These are phyloP conservation scores for Cutaneotrichosporon spelunceum DNA, from an alignment of 1,284 basidiomycete species.

Conservation along the genomic window DNA sequence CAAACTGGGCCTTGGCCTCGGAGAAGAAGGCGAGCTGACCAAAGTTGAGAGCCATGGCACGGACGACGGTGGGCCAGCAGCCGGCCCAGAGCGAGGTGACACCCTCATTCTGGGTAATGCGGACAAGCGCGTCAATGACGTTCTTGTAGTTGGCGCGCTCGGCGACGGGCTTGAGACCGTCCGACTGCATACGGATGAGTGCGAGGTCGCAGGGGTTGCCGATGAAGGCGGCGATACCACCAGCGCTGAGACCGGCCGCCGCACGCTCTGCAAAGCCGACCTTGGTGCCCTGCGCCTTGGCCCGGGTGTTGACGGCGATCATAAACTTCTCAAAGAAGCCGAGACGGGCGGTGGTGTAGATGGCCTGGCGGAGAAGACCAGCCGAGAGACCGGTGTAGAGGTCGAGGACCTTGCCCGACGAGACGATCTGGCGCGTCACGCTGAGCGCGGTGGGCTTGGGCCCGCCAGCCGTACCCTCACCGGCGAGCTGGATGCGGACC, in stretches of 20 bases:
- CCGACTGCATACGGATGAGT: slow-evolving; percentile 13
- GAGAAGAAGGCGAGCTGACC: slow-evolving; percentile 12
- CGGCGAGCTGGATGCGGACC: slow-evolving; percentile 13
- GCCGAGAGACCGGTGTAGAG: slow-evolving; percentile 11
- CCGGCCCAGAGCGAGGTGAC: slow-evolving; percentile 7
- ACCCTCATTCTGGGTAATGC: slow-evolving; percentile 6
- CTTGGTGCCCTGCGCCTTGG: background rate
- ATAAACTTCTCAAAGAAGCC: slow-evolving; percentile 8
- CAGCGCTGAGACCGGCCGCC: slow-evolving; percentile 3
- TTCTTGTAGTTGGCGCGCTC: slow-evolving; percentile 6
- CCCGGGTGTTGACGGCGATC: background rate
- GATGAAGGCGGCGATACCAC: slow-evolving; percentile 8
- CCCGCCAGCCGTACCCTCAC: slow-evolving; percentile 3
- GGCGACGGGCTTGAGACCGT: slow-evolving; percentile 9
- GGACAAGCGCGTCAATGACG: slow-evolving; percentile 5
- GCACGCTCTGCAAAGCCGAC: slow-evolving; percentile 4
- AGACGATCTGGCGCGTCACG: slow-evolving; percentile 1
- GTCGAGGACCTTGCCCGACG: slow-evolving; percentile 9
- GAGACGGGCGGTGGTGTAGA: slow-evolving; percentile 10
- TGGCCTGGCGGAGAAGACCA: slow-evolving; percentile 10
- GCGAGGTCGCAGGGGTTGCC: slow-evolving; percentile 10
- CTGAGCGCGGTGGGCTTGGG: slow-evolving; percentile 8
- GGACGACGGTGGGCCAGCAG: slow-evolving; percentile 7
- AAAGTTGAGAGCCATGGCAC: slow-evolving; percentile 14
- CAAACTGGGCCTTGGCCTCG: slow-evolving; percentile 8